Evolutionary conservation across 345 rosid genomes (phyloP), one percentile per base, ranked within the genome.

Genomic region (Melastoma malabathricum): DNA sequence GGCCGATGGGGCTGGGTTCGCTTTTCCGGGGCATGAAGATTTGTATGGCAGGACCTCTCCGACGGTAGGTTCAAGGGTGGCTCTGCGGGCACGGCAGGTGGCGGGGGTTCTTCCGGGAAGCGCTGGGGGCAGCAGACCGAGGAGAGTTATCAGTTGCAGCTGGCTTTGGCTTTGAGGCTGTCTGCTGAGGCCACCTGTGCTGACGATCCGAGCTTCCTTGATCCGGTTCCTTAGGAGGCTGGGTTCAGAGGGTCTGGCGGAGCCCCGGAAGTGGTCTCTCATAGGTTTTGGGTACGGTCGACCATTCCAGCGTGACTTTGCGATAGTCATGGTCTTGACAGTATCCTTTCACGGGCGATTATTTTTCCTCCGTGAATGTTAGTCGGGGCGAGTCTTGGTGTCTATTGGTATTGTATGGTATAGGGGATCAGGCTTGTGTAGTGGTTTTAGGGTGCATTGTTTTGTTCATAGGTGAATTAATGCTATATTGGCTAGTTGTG

Each of bases 71-170:
- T 58, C 38, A 54, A 81, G 70, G 10, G 59, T 64, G 17, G 57
- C 66, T 18, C 13, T 18, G 54, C 54, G 2, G 54, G 16, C 16
- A 41, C 44, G 9, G 54, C 54, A n/a, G 44, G 54, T 1, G 63
- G 59, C 0, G 76, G 82, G 6, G 67, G 67, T n/a, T 65, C 84
- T 1, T 77, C 78, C 1, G 95, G 88, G 63, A 93, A 81, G 72
- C 85, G 94, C 73, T 93, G 95, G 99, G 99, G 97, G 56, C 95
- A 79, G 68, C 97, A 88, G 76, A 93, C 99, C 57, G 99, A 93
- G 67, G 99, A 93, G 86, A 93, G 99, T 64, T 93, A 93, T 39
- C 99, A 93, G 82, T 73, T 93, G 63, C 99, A 93, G 75, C 66
- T 93, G 76, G 99, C 99, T 31, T 64, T 93, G 64, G 97, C 99